Base-by-base conservation (phyloP, 2,329 filamentous ascomycete genomes). In the Exophiala alcalophila region DNA sequence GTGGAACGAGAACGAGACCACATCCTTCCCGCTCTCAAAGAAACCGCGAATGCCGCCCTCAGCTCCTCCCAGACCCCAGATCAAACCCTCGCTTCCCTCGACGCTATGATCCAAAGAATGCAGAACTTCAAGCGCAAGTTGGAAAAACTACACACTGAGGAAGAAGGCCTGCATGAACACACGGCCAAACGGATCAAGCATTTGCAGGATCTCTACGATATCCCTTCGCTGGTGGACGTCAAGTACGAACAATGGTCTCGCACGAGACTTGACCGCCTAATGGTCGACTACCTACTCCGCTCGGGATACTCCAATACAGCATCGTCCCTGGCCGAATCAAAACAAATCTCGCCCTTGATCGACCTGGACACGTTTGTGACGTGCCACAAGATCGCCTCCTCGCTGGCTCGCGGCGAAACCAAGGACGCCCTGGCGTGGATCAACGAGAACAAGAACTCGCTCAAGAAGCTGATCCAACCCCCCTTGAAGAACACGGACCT, bases 161-260 rank as follows among this genome's bases (percentile, higher is more conserved):
- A 97, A 66, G 75, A 77, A 43, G 73, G 76, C 11, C 74, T 96
- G 10, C 86, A 94, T 59, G 73, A 74, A 5, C 84, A 94, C 58
- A 79, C 86, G 20, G 78, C 80, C 39, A 84, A 86, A 50, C 80
- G 92, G 21, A 81, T 94, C 45, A 71, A 77, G 18, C 90, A 98
- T 66, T 72, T 98, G 23, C 78, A 86, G 54, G 81, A 89, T 55
- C 73, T 98, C 4, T 87, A 92, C 63, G 67, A 76, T 30, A 86
- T 97, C 57, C 78, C 84, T 44, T 86, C 80, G 48, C 73, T 96
- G 49, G 85, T 88, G 38, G 92, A 98, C 62, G 88, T 94, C 56
- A 88, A 88, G 60, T 98, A 97, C 67, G 91, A 97, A 60, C 73
- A 78, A 44, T 98, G 92, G 92, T 87, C 84, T 48, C 79, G 86